Conservation (phyloP, 176 grass and related monocot genomes). For the Oryza glaberrima region DNA sequence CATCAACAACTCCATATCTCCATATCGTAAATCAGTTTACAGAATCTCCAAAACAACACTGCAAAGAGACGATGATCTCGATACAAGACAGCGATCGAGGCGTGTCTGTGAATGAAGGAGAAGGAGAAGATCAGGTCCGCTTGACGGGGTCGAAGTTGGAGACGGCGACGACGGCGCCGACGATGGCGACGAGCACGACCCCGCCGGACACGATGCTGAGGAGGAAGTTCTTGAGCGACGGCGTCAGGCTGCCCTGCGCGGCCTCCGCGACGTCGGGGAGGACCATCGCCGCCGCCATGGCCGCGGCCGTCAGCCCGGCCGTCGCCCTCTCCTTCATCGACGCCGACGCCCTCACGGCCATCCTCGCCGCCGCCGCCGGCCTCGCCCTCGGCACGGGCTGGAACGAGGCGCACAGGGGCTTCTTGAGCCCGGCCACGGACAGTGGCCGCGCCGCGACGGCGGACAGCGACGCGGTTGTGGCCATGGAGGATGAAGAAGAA, state of each 20-base stretch:
- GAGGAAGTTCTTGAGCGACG: slow-evolving; percentile 79
- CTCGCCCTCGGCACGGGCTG: slow-evolving; percentile 37
- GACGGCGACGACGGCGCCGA: slow-evolving; percentile 68
- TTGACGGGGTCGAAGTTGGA: slow-evolving; percentile 82
- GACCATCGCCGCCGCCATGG: slow-evolving; percentile 48
- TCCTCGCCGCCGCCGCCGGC: slow-evolving; percentile 35
- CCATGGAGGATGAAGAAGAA: slow-evolving; percentile 22
- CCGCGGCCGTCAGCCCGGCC: slow-evolving; percentile 57
- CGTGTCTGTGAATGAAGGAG: too few relatives aligned
- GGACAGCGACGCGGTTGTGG: slow-evolving; percentile 43
- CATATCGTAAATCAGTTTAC: slow-evolving; percentile 22
- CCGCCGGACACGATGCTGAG: slow-evolving; percentile 71
- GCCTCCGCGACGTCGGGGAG: slow-evolving; percentile 62
- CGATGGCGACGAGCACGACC: slow-evolving; percentile 54
- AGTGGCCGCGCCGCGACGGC: slow-evolving; percentile 42
- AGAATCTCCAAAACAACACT: slow-evolving; percentile 29
- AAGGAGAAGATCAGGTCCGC: slow-evolving; percentile 40
- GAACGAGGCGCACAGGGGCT: slow-evolving; percentile 24
- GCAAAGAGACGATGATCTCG: slow-evolving; percentile 15
- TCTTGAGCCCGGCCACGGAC: slow-evolving; percentile 44
- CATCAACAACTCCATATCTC: slow-evolving; percentile 18
- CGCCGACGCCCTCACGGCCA: slow-evolving; percentile 51
- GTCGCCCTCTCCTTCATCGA: slow-evolving; percentile 49
- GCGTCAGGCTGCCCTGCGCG: slow-evolving; percentile 43
- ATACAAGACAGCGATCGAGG: slow-evolving; percentile 16